Percentiles rank a stretch among this genome's conserved stretches.
Evolutionary conservation across 1,139 yeast genomes (phyloP).

Genomic region (Ogataea hybrid): DNA sequence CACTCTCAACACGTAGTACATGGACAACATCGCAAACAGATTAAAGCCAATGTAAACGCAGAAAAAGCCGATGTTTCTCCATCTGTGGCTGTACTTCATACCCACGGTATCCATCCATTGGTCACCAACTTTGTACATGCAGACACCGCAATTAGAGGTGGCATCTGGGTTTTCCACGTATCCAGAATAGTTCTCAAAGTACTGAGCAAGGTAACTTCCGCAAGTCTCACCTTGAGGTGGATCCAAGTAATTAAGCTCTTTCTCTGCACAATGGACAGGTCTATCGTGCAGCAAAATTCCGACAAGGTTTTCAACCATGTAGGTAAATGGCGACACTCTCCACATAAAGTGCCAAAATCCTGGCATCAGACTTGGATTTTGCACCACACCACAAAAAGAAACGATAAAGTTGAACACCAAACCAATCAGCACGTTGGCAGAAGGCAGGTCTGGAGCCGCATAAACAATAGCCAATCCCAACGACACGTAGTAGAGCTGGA

Average conservation of each 20-base stretch:
- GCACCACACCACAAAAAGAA: slow-evolving; percentile 63
- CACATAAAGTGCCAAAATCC: slow-evolving; percentile 74
- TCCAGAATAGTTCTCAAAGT: slow-evolving; percentile 44
- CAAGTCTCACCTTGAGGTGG: slow-evolving; percentile 66
- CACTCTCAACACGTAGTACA: slow-evolving; percentile 42
- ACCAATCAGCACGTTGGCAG: slow-evolving; percentile 54
- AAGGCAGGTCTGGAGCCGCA: slow-evolving; percentile 59
- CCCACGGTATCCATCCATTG: slow-evolving; percentile 46
- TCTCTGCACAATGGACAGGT: slow-evolving; percentile 48
- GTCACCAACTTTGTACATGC: slow-evolving; percentile 52
- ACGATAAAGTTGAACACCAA: slow-evolving; percentile 54
- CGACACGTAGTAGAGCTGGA: slow-evolving; percentile 55
- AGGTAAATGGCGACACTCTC: slow-evolving; percentile 68
- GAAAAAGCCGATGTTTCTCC: slow-evolving; percentile 65
- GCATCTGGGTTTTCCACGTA: slow-evolving; percentile 53
- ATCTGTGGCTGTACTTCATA: slow-evolving; percentile 45
- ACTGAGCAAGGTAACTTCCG: slow-evolving; percentile 44
- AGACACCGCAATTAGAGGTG: slow-evolving; percentile 55
- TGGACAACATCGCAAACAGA: slow-evolving; percentile 41
- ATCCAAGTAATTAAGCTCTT: slow-evolving; percentile 50
- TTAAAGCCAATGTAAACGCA: slow-evolving; percentile 58
- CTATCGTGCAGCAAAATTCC: slow-evolving; percentile 53
- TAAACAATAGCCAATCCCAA: slow-evolving; percentile 55
- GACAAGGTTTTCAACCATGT: slow-evolving; percentile 59
- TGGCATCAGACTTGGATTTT: slow-evolving; percentile 56